phyloP scores from a whole-genome alignment of 805 yeast species.

The Wickerhamomyces hampshirensis region DNA sequence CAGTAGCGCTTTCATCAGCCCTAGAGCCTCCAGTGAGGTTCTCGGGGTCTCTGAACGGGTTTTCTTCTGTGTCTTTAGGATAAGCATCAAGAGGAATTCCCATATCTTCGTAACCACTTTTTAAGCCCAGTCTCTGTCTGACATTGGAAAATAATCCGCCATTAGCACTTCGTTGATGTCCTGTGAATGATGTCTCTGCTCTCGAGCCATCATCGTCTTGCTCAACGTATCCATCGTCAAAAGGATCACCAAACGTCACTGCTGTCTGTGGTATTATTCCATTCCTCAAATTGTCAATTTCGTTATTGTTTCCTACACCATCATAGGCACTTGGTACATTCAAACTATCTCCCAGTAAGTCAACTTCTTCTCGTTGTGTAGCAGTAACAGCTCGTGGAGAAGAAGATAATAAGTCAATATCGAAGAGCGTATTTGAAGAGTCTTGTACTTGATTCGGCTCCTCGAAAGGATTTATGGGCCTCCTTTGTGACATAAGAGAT shows the following conservation, averaged over 20 bases:
- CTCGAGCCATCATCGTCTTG: constrained; percentile 33
- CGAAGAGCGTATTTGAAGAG: constrained; percentile 30
- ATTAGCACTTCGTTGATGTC: constrained; percentile 3
- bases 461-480: constrained; percentile 7
- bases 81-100: constrained; percentile 23
- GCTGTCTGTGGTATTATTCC: constrained; percentile 30
- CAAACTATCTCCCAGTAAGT: constrained; percentile 15
- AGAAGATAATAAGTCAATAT: constrained; percentile 30
- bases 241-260: constrained; percentile 29
- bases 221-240: constrained; percentile 29
- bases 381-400: constrained; percentile 10
- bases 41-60: constrained; percentile 25
- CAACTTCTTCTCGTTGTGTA: constrained; percentile 4
- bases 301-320: constrained; percentile 7
- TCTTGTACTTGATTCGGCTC: neutral
- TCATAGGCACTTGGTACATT: constrained; percentile 12
- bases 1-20: constrained; percentile 12
- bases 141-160: constrained; percentile 18
- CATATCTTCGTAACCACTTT: constrained; percentile 22
- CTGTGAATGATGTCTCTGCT: constrained; percentile 10
- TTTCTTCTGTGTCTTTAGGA: constrained; percentile 11
- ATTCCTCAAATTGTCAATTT: constrained; percentile 19
- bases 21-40: constrained; percentile 11
- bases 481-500: no score
- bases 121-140: constrained; percentile 20